Conservation (phyloP, 2,329 filamentous ascomycete species). For the Aspergillus unguis region DNA sequence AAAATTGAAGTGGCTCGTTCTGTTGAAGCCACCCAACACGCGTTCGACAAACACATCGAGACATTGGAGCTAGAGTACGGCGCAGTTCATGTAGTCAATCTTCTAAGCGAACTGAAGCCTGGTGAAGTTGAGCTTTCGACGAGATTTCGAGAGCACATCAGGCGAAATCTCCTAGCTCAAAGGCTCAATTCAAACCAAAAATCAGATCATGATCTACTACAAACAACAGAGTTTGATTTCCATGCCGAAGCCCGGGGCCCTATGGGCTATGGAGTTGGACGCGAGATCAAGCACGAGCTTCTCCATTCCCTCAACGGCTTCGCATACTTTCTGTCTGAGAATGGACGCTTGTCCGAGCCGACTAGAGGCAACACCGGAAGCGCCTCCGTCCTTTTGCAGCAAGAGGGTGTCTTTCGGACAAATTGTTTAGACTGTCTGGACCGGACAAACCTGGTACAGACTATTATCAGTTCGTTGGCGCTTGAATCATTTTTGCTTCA, state of each 20-base stretch:
- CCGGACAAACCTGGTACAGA: slow-evolving; percentile 92
- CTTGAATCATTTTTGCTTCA: slow-evolving; percentile 79
- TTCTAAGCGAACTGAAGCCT: slow-evolving; percentile 84
- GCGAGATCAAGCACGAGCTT: slow-evolving; percentile 74
- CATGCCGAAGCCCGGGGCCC: slow-evolving; percentile 89
- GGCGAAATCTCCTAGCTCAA: slow-evolving; percentile 67
- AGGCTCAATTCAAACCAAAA: slow-evolving; percentile 49
- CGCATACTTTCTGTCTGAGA: slow-evolving; percentile 84
- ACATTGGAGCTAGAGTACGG: slow-evolving; percentile 83
- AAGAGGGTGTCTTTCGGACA: slow-evolving; percentile 92
- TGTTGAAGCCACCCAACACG: slow-evolving; percentile 83
- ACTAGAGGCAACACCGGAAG: slow-evolving; percentile 39
- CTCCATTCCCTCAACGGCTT: slow-evolving; percentile 78
- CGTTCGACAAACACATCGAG: slow-evolving; percentile 93
- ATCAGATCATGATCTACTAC: slow-evolving; percentile 69
- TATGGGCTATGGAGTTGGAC: slow-evolving; percentile 85
- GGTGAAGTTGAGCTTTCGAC: slow-evolving; percentile 80
- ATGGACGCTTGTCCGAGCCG: slow-evolving; percentile 50
- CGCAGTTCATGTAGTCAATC: slow-evolving; percentile 85
- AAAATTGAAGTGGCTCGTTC: slow-evolving; percentile 91
- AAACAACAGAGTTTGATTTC: slow-evolving; percentile 89
- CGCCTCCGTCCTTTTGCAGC: slow-evolving; percentile 72
- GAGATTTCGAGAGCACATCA: slow-evolving; percentile 74
- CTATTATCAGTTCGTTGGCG: slow-evolving; percentile 90
- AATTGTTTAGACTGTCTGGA: slow-evolving; percentile 97